Evolutionary conservation across 1,139 yeast genomes (phyloP), one percentile per base, ranked within the genome.

Genomic region (Yamadazyma sp.): DNA sequence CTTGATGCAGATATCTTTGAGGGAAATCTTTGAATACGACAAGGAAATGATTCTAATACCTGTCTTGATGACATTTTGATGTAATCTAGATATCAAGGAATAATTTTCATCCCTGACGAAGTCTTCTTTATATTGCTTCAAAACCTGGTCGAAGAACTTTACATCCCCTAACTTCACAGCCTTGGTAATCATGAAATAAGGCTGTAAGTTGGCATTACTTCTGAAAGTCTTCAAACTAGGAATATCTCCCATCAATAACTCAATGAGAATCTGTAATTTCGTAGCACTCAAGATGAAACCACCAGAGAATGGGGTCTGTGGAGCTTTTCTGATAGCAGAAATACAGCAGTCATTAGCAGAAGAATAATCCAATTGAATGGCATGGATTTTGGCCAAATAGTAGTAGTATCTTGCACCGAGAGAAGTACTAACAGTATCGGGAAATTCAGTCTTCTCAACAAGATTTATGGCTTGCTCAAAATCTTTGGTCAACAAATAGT

Each of bases 51-150:
- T 87, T 64, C 98, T 79, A 47, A 94, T 89, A 55, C 98, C 99
- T 1, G 99, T 91, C 67, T 92, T 94, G 64, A 94, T 92, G 47
- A 94, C 99, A 61, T 92, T 94, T 59, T 95, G 96, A 61, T 98
- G 86, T 55, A 94, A 76, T 58, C 98, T 80, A 37, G 88, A 75
- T 37, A 94, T 94, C 53, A 94, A 75, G 24, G 89, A 87, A 59
- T 81, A 87, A 53, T 83, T 87, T 41, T 87, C 91, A 62, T 94
- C 98, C 43, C 71, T 76, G 54, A 81, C 75, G 54, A 91, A 80
- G 32, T 65, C 70, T 1, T 64, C 65, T 50, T 83, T 87, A 58
- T 83, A 84, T 53, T 79, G 77, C 34, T 73, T 66, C 51, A 91
- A 72, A n/a, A 87, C 85, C 38, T 81, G 77, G 35, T 86, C 81